Evolutionary conservation across 257 asterid species (phyloP).

Genomic region (Salvia miltiorrhiza): DNA sequence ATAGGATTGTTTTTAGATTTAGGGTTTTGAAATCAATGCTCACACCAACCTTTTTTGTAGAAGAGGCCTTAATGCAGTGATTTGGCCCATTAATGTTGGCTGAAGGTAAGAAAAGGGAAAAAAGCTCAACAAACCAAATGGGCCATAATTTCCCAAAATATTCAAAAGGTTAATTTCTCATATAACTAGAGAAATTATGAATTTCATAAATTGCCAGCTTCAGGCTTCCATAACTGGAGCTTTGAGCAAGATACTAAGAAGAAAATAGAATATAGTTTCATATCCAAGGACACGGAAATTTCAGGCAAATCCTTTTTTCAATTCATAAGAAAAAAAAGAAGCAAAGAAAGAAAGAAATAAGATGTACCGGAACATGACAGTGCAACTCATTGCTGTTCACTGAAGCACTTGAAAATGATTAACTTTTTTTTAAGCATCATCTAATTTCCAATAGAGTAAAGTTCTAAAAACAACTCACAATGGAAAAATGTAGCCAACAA

Average conservation of each 20-base stretch:
- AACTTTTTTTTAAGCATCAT: neutral
- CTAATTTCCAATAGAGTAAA: neutral
- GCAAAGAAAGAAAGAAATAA: neutral
- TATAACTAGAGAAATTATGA: neutral
- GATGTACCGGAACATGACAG: neutral
- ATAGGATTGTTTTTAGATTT: conserved; percentile 4
- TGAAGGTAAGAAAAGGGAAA: neutral
- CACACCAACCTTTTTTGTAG: neutral
- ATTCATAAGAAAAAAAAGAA: neutral
- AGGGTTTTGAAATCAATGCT: conserved; percentile 18
- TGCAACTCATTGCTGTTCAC: neutral
- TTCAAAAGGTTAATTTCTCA: neutral
- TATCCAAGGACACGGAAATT: conserved; percentile 1
- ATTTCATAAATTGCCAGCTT: neutral
- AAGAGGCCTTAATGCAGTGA: conserved; percentile 2
- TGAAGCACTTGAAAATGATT: neutral
- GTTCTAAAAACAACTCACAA: neutral
- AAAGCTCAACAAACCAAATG: neutral
- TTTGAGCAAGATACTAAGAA: neutral
- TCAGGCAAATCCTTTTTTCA: neutral
- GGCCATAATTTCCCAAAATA: neutral
- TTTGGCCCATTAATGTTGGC: conserved; percentile 11
- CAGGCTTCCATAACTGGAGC: neutral
- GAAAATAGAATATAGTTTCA: neutral
- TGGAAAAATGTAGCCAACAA: neutral